These are phyloP conservation scores for Biscogniauxia sp. DNA, from an alignment of 2,329 filamentous ascomycete species.

Conservation along the genomic window DNA sequence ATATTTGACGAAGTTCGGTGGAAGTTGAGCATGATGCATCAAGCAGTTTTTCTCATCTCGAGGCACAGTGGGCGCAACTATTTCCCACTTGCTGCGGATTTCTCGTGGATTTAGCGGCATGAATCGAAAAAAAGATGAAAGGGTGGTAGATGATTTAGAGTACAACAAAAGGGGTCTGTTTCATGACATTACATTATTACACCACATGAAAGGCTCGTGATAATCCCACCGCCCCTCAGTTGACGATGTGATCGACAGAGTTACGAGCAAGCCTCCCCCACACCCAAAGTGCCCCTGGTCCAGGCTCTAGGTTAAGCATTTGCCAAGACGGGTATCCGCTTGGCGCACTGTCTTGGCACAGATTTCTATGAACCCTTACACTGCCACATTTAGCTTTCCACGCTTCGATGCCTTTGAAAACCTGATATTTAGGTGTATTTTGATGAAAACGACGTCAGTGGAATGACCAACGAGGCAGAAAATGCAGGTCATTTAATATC, in stretches of 20 bases:
- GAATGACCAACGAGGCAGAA: no score
- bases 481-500: no score
- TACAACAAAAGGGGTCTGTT: neutral
- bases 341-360: slow-evolving; percentile 22
- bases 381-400: slow-evolving; percentile 1
- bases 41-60: neutral
- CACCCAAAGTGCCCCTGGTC: slow-evolving; percentile 8
- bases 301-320: slow-evolving; percentile 20
- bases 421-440: no score
- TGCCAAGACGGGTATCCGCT: slow-evolving; percentile 27
- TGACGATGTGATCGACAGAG: neutral
- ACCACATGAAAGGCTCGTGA: neutral
- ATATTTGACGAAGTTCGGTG: slow-evolving; percentile 40
- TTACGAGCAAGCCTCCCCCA: slow-evolving; percentile 8
- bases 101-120: neutral
- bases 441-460: neutral
- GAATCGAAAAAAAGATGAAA: neutral
- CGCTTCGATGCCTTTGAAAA: no score
- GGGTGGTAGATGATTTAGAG: neutral
- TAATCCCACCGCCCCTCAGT: neutral
- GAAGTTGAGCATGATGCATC: slow-evolving; percentile 14
- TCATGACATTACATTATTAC: neutral
- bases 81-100: no score
- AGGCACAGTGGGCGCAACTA: no score
- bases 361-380: slow-evolving; percentile 7